Conservation (phyloP, 176 grass and related monocot genomes). For the Alopecurus myosuroides region DNA sequence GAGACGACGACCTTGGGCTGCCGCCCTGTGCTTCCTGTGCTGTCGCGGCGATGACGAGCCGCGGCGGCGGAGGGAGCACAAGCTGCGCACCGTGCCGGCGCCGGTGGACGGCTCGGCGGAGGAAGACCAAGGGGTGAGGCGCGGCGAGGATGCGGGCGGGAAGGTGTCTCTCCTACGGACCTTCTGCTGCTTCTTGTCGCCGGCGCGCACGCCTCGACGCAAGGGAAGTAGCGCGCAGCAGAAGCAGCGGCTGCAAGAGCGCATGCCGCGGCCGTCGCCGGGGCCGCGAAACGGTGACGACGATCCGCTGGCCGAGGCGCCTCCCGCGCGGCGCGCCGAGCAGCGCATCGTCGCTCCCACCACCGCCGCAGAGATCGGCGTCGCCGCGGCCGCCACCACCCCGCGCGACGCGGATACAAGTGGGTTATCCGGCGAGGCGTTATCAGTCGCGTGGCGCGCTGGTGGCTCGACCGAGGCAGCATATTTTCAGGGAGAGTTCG, state of each 20-base stretch:
- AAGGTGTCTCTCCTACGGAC: background rate
- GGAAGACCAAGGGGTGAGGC: background rate
- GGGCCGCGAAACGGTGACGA: background rate
- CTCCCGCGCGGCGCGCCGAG: background rate
- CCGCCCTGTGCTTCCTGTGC: background rate
- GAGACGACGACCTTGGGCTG: background rate
- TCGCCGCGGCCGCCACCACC: background rate
- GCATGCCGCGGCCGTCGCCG: background rate
- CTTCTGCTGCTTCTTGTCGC: slow-evolving; percentile 27
- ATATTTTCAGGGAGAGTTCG: background rate
- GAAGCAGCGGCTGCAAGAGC: background rate
- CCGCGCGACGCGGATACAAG: background rate
- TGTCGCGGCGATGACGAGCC: background rate
- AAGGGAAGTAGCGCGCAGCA: background rate
- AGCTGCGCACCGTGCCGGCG: slow-evolving; percentile 3
- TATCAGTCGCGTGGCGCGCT: background rate
- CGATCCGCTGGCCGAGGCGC: background rate
- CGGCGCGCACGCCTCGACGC: background rate
- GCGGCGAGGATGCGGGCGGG: background rate
- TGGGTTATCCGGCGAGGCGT: background rate
- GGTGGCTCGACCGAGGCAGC: background rate
- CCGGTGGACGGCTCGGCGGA: slow-evolving; percentile 7
- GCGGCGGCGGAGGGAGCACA: background rate
- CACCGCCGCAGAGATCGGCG: background rate
- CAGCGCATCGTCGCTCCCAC: background rate